Conservation (phyloP, 345 rosid species). For the Alliaria petiolata region DNA sequence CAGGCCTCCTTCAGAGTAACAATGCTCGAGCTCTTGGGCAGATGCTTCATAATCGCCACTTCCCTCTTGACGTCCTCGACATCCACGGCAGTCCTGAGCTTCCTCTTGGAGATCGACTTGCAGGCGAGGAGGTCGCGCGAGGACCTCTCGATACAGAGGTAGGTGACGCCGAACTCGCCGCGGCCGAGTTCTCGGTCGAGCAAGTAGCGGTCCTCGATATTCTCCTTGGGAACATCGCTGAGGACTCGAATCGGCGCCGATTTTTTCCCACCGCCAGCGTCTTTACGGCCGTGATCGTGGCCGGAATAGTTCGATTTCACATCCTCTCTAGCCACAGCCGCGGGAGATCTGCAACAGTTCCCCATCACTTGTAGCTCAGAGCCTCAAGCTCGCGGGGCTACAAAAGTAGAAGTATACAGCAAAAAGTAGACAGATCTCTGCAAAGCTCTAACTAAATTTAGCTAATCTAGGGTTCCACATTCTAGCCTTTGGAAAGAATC, state of each 20-base stretch:
- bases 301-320: slow-evolving; percentile 80
- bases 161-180: slow-evolving; percentile 98
- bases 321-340: slow-evolving; percentile 93
- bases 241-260: slow-evolving; percentile 69
- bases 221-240: slow-evolving; percentile 73
- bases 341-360: slow-evolving; percentile 99
- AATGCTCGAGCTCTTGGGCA: slow-evolving; percentile 83
- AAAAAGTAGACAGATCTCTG: slow-evolving; percentile 26
- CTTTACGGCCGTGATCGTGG: slow-evolving; percentile 66
- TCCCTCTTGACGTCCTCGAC: slow-evolving; percentile 92
- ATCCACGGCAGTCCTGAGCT: slow-evolving; percentile 88
- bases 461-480: slow-evolving; percentile 48
- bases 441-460: slow-evolving; percentile 24
- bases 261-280: slow-evolving; percentile 49
- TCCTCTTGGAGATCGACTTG: slow-evolving; percentile 95
- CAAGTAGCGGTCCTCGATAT: slow-evolving; percentile 79
- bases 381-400: slow-evolving; percentile 3
- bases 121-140: slow-evolving; percentile 85
- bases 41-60: slow-evolving; percentile 95
- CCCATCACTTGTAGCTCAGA: slow-evolving; percentile 53
- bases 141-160: slow-evolving; percentile 82
- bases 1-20: slow-evolving; percentile 92
- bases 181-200: slow-evolving; percentile 97
- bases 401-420: slow-evolving; percentile 2
- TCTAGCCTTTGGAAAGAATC: slow-evolving; percentile 16